Base-by-base conservation (phyloP, 2,329 filamentous ascomycete genomes). In the Fusarium miscanthi region DNA sequence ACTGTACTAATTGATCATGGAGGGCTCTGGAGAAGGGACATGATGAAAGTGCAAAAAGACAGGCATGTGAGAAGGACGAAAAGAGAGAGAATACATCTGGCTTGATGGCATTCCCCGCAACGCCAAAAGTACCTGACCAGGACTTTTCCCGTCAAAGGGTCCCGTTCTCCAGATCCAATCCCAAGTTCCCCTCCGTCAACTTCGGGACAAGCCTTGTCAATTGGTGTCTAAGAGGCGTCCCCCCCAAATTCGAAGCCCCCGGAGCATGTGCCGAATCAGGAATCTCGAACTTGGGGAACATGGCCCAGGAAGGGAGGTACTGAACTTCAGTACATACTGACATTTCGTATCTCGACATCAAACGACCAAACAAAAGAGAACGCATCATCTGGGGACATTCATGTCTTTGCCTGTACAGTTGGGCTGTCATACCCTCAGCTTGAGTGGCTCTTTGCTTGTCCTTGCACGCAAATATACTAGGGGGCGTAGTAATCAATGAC, bases 41-140 rank as follows among this genome's bases (percentile, higher is more conserved):
- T 53, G 35, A 66, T 53, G 35, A 66, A 72, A 65, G 43, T 64
- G 66, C 27, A 67, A 67, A 68, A 68, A 63, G 63, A 53, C 62
- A 65, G 62, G 66, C 74, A 77, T 77, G 75, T 75, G 75, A 76
- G 73, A 52, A 43, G 38, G 57, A 59, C 21, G 40, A 48, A 51
- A 49, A 31, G 59, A 45, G 62, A 48, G 42, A 67, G 59, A 57
- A 59, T 76, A 76, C 74, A 48, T 76, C 53, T n/a, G 54, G 38
- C 62, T 62, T 61, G 38, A 52, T 51, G 62, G 53, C 58, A 66
- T 69, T 68, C 54, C 63, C 63, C 59, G 57, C 51, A 60, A 60
- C 30, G 38, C 53, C 33, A 63, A 76, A 76, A 76, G 74, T 76
- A 77, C 69, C 71, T 68, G 59, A 69, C 57, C 61, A 66, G 63